phyloP scores from a whole-genome alignment of 495 filamentous ascomycete genomes.

The Ramalina intermedia region DNA sequence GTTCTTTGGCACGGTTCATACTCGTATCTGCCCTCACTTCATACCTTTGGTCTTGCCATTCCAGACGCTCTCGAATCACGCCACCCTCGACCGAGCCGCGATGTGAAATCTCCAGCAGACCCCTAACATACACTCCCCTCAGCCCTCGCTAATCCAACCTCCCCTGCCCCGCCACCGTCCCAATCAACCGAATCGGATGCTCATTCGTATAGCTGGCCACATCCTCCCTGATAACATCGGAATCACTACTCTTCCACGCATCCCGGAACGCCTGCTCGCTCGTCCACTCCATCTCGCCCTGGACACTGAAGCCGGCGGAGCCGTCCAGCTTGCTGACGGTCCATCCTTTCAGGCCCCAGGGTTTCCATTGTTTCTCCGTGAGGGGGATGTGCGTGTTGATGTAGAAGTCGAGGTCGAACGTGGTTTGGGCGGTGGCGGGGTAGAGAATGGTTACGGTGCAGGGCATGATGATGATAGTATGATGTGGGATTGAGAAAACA shows the following conservation, averaged over 20 bases:
- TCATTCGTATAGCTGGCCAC: neutral
- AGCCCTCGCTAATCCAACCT: too few relatives aligned
- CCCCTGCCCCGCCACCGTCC: neutral
- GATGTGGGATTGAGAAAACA: too few relatives aligned
- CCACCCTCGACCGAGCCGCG: too few relatives aligned
- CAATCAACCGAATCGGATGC: neutral
- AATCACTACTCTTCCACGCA: neutral
- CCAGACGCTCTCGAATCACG: too few relatives aligned
- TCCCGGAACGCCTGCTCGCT: neutral
- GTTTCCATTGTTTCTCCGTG: neutral
- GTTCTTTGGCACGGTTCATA: too few relatives aligned
- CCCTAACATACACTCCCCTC: too few relatives aligned
- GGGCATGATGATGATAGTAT: neutral
- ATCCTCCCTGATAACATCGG: neutral
- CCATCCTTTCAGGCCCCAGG: neutral
- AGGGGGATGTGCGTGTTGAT: neutral
- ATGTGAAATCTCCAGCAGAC: too few relatives aligned
- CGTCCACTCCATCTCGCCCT: neutral
- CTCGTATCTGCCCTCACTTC: too few relatives aligned
- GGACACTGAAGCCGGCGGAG: neutral
- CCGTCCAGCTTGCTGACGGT: neutral
- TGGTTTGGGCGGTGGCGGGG: neutral
- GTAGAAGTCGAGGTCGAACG: neutral
- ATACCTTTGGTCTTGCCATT: too few relatives aligned
- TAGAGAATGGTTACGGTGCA: neutral